Base-by-base conservation (phyloP, 1,284 basidiomycete genomes). In the Irpex sp. region DNA sequence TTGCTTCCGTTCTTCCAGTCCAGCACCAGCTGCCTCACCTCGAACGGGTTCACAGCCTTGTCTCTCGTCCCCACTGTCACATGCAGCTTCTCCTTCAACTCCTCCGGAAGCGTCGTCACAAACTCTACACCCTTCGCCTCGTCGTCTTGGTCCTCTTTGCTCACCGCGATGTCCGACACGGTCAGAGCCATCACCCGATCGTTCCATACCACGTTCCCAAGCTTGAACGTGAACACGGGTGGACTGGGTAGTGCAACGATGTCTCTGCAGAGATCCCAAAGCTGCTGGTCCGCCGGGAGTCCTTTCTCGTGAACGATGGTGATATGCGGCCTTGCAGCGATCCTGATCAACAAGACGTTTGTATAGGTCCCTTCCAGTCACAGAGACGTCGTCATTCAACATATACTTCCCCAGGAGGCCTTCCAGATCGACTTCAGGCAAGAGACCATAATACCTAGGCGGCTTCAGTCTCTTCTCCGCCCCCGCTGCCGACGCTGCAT, bases 1-100 rank as follows among this genome's bases (percentile, higher is more conserved):
- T 67, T 73, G 59, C 78, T 60, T 3, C 76, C 78, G 2, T 76
- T 74, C 73, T 84, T 85, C 89, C 90, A 95, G 4, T 74, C 77
- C 72, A 88, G 82, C 10, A 96, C 90, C 71, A 98, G 77, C 0
- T 74, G 79, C 78, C 85, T 91, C 10, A 91, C 95, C 83, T 98
- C 96, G 60, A 94, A 90, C 1, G 96, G 88, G 0, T 80, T 76
- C 1, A 98, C 85, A 2, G 83, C 82, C 18, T 82, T 79, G 58
- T 86, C 78, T 68, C 80, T 77, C 4, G 96, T 98, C 2, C 96
- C 98, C 4, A 99, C 91, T 0, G 98, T 99, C 71, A 99, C 89
- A 80, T 99, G 98, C 74, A 97, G 80, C 72, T 87, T 74, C 11
- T 83, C 76, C 71, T 82, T 83, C 11, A 91, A 76, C 18, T 88